Evolutionary conservation across 108 stramenopile species (phyloP), one percentile per base, ranked within the genome.

Genomic region (Seminavis robusta): DNA sequence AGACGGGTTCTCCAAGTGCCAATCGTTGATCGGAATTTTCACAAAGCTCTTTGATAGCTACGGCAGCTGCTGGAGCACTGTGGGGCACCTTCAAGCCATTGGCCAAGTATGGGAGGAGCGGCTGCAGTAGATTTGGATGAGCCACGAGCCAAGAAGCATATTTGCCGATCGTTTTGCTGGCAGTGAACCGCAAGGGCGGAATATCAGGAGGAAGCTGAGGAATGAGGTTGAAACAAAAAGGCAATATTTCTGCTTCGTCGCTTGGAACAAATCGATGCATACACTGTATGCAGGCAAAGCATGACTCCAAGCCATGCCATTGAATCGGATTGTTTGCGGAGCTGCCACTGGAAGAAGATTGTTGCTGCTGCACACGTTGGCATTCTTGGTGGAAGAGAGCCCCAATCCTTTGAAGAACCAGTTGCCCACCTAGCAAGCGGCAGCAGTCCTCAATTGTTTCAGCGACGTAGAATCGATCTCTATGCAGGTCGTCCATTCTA

Each of bases 401-500:
- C 5, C 86, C 90, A 13, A 77, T 55, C 15, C 59, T 76, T 28
- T 73, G 67, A 47, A 93, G 57, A 1, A 92, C 79, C 23, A 52
- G 31, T 9, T 83, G 69, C 0, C 88, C 92, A 27, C 92, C 92
- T 27, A 93, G 32, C 33, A 93, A 56, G 32, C 92, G 76, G 58
- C 92, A 93, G 50, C 88, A 93, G 69, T 93, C 92, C 68, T 93
- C 92, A 0, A 90, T 63, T 2, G 88, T 90, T 46, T 93, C 92
- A 3, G 79, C 69, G 24, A 89, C 81, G 63, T 88, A 93, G 50
- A 67, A 74, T 27, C 92, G 72, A 63, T 81, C 71, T 4, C 81
- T 64, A 57, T 83, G 65, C 43, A 90, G 68, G 40, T 93, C 92
- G 40, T 93, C 92, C n/a, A 81, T 43, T 21, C 66, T 52, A 51